These are phyloP conservation scores for Closterium sp. DNA, from an alignment of 139 green algal species.

Conservation along the genomic window DNA sequence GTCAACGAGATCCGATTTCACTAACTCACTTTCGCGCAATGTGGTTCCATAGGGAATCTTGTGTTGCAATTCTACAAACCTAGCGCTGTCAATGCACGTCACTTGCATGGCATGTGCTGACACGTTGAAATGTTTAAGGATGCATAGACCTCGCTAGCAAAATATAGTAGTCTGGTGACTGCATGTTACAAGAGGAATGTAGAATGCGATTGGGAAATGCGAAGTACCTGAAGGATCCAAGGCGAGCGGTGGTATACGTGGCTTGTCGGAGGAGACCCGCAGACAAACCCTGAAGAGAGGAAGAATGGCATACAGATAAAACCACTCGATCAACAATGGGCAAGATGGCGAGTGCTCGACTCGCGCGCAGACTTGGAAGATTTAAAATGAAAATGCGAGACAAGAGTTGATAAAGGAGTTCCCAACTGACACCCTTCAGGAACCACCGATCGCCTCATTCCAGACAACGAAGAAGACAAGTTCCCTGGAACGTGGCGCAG, in stretches of 20 bases:
- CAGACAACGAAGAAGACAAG: no score
- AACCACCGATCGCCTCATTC: no score
- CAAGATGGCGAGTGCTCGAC: background rate
- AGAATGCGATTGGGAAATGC: background rate
- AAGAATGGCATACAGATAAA: background rate
- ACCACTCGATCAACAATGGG: background rate
- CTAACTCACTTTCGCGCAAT: background rate
- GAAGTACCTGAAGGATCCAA: conserved; percentile 68
- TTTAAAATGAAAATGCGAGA: no score
- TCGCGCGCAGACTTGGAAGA: background rate
- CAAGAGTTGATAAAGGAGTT: no score
- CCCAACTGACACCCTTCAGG: no score
- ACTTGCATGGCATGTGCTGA: background rate
- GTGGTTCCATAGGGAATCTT: background rate
- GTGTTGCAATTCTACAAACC: background rate
- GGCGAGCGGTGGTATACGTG: conserved; percentile 93
- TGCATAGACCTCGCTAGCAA: no score
- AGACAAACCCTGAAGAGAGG: conserved; percentile 68
- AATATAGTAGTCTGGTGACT: no score
- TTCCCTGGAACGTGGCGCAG: background rate
- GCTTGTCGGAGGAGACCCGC: conserved; percentile 95
- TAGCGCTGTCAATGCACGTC: background rate
- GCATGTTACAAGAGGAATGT: background rate
- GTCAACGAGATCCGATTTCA: background rate
- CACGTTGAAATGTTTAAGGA: background rate